Base-by-base conservation (phyloP, 768 basidiomycete species). In the Rhodotorula graminis region DNA sequence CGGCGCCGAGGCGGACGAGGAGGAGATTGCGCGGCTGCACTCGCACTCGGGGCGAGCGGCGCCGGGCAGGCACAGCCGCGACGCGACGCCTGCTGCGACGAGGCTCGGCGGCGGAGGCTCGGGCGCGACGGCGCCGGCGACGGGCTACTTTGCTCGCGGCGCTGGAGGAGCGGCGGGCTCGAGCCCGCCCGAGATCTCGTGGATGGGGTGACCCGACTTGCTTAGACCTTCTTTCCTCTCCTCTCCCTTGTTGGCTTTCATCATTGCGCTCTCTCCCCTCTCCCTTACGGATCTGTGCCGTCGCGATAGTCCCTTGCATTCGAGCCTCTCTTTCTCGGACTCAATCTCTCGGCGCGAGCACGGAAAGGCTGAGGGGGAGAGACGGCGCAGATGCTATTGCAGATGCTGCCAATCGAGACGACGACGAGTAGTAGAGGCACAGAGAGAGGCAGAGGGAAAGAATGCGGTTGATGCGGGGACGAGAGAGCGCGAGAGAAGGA, bases 61-160 rank as follows among this genome's bases (percentile, higher is more conserved):
- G 37, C 42, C 42, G 40, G 31, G 29, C 31, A 55, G 40, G 7
- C 58, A 52, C 27, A 67, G 66, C 25, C 42, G 71, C 21, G 71
- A 72, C 42, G 27, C 61, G 62, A 72, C 67, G 27, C 66, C 70
- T 0, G 65, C 71, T 2, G 71, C 71, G 3, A 58, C 31, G 4
- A 58, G 63, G 6, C 49, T 61, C 18, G 55, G 61, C 11, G 66
- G 31, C 6, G 33, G 12, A 6, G 37, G 25, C 4, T 57, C 27
- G n/a, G 53, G 27, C 2, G 42, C 37, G 15, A 55, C 37, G 4
- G 31, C 23, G 37, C 25, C 40, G 19, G 31, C 61, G 23, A 31
- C 49, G 2, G 49, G 71, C 42, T 64, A 72, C 70, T 71, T 71
- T 60, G 56, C 55, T 1, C 61, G 25, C 37, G 25, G 31, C 42